A percentile compares a stretch with the other conserved stretches of the same genome.
These are phyloP conservation scores for Claviceps sp. DNA, from an alignment of 2,329 filamentous ascomycete species.

Conservation along the genomic window DNA sequence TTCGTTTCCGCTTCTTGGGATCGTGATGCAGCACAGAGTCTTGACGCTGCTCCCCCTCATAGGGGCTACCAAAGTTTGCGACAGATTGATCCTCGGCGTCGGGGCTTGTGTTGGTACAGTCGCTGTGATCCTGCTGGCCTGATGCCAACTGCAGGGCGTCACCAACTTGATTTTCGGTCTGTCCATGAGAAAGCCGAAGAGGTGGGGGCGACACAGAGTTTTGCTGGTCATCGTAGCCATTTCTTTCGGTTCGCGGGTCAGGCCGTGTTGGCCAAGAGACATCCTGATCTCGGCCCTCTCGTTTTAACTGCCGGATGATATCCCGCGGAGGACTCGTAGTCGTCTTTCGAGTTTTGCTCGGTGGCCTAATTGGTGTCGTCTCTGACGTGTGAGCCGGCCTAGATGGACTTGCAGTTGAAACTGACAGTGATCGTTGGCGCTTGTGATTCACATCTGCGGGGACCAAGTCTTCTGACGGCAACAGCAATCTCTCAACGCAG, in stretches of 20 bases:
- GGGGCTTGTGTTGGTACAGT: constrained; percentile 39
- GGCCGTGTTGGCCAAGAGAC: constrained; percentile 33
- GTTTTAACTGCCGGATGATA: constrained; percentile 30
- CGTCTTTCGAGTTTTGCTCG: constrained; percentile 27
- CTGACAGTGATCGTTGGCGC: constrained; percentile 58
- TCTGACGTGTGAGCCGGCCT: constrained; percentile 23
- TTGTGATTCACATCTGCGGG: constrained; percentile 42
- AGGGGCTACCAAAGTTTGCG: constrained; percentile 28
- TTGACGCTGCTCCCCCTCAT: constrained; percentile 33
- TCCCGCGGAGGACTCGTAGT: constrained; percentile 31
- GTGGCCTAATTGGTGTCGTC: constrained; percentile 15
- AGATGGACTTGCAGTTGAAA: constrained; percentile 31
- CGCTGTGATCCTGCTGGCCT: constrained; percentile 32
- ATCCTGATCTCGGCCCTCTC: constrained; percentile 35
- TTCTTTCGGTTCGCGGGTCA: constrained; percentile 33
- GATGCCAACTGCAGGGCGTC: constrained; percentile 31
- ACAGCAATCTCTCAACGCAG: constrained; percentile 29
- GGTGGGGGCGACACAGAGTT: constrained; percentile 26
- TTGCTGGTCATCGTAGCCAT: constrained; percentile 31
- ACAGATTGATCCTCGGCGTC: constrained; percentile 36
- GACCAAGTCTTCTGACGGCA: constrained; percentile 26
- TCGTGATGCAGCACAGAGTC: constrained; percentile 42
- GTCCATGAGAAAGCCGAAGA: constrained; percentile 20
- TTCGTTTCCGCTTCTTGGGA: constrained; percentile 58
- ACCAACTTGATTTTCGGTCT: constrained; percentile 36